Percentiles rank a stretch among this genome's conserved stretches.
These are phyloP conservation scores for Ceratocystis cacaofunesta DNA, from an alignment of 2,329 filamentous ascomycete genomes.

Conservation along the genomic window DNA sequence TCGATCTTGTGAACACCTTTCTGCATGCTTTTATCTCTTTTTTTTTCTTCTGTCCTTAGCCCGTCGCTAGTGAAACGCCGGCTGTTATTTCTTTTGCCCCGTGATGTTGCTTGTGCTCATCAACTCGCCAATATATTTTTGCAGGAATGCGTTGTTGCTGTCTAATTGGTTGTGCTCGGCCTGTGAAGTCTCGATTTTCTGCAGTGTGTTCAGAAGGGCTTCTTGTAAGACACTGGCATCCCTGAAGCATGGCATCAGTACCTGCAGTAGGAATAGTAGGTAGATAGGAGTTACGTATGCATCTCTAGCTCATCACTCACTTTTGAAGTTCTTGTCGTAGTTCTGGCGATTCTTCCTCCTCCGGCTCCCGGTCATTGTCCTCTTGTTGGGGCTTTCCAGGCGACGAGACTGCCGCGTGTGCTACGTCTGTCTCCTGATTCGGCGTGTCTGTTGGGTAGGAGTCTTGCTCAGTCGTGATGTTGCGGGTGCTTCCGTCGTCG, in stretches of 20 bases:
- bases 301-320: not conserved
- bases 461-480: no score
- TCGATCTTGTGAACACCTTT: not conserved
- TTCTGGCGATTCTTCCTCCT: not conserved
- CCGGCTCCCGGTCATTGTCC: not conserved
- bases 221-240: conserved; percentile 82
- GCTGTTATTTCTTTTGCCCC: conserved; percentile 39
- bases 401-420: not conserved
- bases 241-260: conserved; percentile 31
- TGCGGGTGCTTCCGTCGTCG: no score
- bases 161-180: conserved; percentile 94
- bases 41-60: no score
- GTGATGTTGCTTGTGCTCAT: conserved; percentile 75
- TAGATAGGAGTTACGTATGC: not conserved
- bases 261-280: not conserved
- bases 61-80: not conserved
- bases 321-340: not conserved
- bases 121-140: conserved; percentile 93
- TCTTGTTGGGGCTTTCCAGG: not conserved
- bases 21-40: not conserved
- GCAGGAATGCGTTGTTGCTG: conserved; percentile 89
- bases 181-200: conserved; percentile 86
- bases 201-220: conserved; percentile 75
- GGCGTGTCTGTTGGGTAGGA: no score
- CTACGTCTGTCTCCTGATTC: no score